Conservation (phyloP, 108 stramenopile species). For the Pelagomonas calceolata region DNA sequence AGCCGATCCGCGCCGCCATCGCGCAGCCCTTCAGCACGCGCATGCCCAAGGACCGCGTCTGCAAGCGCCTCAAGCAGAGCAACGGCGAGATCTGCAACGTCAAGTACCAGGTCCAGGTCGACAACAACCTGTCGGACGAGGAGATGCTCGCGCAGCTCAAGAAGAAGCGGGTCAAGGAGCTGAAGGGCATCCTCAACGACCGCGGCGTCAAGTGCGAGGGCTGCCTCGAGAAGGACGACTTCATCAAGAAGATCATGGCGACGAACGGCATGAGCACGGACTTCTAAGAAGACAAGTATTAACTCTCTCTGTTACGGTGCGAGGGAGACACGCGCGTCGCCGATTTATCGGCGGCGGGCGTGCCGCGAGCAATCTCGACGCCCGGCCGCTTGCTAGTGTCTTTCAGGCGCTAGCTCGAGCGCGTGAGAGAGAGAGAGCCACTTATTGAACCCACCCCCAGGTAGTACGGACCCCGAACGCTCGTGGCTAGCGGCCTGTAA, state of each 20-base stretch:
- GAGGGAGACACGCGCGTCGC: too few relatives aligned
- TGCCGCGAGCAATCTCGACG: too few relatives aligned
- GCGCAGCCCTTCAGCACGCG: slow-evolving; percentile 85
- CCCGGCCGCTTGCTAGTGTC: too few relatives aligned
- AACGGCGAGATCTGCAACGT: slow-evolving; percentile 67
- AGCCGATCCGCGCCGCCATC: slow-evolving; percentile 89
- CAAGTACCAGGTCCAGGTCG: slow-evolving; percentile 41
- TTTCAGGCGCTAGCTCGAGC: too few relatives aligned
- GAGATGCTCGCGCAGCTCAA: slow-evolving; percentile 48
- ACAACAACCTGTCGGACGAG: slow-evolving; percentile 46
- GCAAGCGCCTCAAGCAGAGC: slow-evolving; percentile 78
- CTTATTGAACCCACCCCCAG: too few relatives aligned
- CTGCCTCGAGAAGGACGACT: slow-evolving; percentile 97
- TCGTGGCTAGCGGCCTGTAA: too few relatives aligned
- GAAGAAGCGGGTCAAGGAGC: slow-evolving; percentile 91
- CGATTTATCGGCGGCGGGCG: too few relatives aligned
- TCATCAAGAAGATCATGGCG: slow-evolving; percentile 83
- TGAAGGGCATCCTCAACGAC: slow-evolving; percentile 85
- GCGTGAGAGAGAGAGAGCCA: too few relatives aligned
- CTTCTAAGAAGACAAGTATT: too few relatives aligned
- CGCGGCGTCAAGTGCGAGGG: slow-evolving; percentile 93
- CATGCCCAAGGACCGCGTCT: slow-evolving; percentile 77
- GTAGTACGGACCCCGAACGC: too few relatives aligned
- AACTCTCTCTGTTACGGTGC: too few relatives aligned
- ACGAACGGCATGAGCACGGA: slow-evolving; percentile 67